Conservation (phyloP, 495 filamentous ascomycete species). For the Neurospora discreta region DNA sequence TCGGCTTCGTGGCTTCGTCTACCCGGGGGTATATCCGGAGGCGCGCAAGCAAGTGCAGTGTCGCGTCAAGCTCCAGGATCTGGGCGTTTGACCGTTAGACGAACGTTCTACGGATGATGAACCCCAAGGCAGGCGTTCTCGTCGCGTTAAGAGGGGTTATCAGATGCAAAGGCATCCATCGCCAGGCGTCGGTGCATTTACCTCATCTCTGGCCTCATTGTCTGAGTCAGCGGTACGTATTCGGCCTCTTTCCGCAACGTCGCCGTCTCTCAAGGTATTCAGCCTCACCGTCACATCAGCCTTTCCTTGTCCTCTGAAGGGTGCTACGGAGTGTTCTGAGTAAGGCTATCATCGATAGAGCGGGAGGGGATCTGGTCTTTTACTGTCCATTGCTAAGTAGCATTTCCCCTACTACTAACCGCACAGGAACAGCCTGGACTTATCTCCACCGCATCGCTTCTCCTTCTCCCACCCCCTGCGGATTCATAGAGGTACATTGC, state of each 20-base stretch:
- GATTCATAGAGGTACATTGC: neutral
- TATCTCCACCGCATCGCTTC: neutral
- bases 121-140: neutral
- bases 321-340: neutral
- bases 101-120: neutral
- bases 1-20: neutral
- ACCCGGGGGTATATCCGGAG: neutral
- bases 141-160: neutral
- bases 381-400: neutral
- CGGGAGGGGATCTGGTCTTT: neutral
- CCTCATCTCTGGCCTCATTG: neutral
- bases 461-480: neutral
- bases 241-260: neutral
- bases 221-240: neutral
- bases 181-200: neutral
- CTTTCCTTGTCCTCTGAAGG: neutral
- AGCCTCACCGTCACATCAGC: neutral
- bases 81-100: neutral
- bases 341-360: neutral
- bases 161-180: neutral
- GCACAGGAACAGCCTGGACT: neutral
- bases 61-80: neutral
- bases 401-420: neutral
- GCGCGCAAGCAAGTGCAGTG: constrained; percentile 11
- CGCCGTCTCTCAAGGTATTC: neutral